phyloP scores from a whole-genome alignment of 495 filamentous ascomycete species.

The Xylaria longipes region DNA sequence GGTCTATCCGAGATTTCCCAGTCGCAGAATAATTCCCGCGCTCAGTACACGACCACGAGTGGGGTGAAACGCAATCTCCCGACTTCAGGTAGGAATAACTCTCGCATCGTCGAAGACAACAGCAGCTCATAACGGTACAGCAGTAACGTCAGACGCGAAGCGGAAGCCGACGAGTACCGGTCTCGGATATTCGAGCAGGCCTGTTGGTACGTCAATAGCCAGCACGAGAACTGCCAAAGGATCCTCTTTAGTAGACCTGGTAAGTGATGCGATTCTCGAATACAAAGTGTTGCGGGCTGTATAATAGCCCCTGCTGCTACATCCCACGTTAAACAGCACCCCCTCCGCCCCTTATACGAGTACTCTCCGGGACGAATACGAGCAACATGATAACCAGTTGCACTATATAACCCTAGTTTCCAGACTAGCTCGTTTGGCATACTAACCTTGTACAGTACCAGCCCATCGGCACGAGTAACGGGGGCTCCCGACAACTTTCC shows the following conservation, averaged over 20 bases:
- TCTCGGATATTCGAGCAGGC: conserved; percentile 53
- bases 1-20: conserved; percentile 55
- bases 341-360: background rate
- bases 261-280: conserved; percentile 25
- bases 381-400: background rate
- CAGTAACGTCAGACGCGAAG: conserved; percentile 59
- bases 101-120: conserved; percentile 5
- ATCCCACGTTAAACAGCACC: background rate
- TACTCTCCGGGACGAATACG: background rate
- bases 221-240: conserved; percentile 32
- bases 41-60: conserved; percentile 52
- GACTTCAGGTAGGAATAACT: conserved; percentile 41
- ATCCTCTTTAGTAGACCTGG: conserved; percentile 31
- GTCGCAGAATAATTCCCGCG: conserved; percentile 73
- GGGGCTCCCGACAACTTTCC: conserved; percentile 54
- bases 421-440: background rate
- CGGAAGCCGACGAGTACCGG: conserved; percentile 65
- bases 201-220: conserved; percentile 19
- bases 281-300: background rate
- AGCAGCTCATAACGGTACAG: conserved; percentile 27
- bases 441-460: conserved; percentile 18
- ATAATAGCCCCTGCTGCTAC: background rate
- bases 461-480: conserved; percentile 17
- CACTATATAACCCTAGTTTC: background rate
- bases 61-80: conserved; percentile 47